These are phyloP conservation scores for Cladophialophora immunda DNA, from an alignment of 2,329 filamentous ascomycete species.

Conservation along the genomic window DNA sequence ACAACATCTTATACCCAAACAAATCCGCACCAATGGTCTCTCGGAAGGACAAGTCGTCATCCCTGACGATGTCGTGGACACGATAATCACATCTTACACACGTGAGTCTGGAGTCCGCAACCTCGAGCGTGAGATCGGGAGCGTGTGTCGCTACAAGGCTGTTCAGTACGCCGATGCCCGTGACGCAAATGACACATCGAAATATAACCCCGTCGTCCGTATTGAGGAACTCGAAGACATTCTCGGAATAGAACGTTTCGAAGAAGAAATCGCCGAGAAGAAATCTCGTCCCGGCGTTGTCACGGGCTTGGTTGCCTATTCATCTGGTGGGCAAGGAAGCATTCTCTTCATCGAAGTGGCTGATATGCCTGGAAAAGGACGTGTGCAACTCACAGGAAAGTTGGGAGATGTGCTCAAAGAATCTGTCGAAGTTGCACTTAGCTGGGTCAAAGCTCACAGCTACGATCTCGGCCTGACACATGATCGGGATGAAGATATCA, in stretches of 20 bases:
- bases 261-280: slow-evolving; percentile 94
- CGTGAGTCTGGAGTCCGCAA: slow-evolving; percentile 96
- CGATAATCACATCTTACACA: slow-evolving; percentile 95
- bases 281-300: slow-evolving; percentile 85
- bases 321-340: slow-evolving; percentile 87
- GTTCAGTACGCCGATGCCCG: slow-evolving; percentile 93
- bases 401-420: slow-evolving; percentile 97
- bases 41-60: slow-evolving; percentile 77
- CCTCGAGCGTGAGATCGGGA: slow-evolving; percentile 92
- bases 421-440: slow-evolving; percentile 92
- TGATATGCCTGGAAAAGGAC: slow-evolving; percentile 92
- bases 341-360: slow-evolving; percentile 99
- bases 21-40: slow-evolving; percentile 89
- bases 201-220: slow-evolving; percentile 77
- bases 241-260: slow-evolving; percentile 89
- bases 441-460: slow-evolving; percentile 96
- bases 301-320: slow-evolving; percentile 94
- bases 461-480: slow-evolving; percentile 86
- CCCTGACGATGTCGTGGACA: slow-evolving; percentile 84
- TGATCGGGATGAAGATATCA: slow-evolving; percentile 86
- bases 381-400: slow-evolving; percentile 94
- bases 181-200: slow-evolving; percentile 65
- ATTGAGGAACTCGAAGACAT: slow-evolving; percentile 87
- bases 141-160: slow-evolving; percentile 92
- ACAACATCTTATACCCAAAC: slow-evolving; percentile 94